A percentile compares a stretch with the other conserved stretches of the same genome.
Evolutionary conservation across 2,329 filamentous ascomycete genomes (phyloP).

Genomic region (Monilinia fructicola): DNA sequence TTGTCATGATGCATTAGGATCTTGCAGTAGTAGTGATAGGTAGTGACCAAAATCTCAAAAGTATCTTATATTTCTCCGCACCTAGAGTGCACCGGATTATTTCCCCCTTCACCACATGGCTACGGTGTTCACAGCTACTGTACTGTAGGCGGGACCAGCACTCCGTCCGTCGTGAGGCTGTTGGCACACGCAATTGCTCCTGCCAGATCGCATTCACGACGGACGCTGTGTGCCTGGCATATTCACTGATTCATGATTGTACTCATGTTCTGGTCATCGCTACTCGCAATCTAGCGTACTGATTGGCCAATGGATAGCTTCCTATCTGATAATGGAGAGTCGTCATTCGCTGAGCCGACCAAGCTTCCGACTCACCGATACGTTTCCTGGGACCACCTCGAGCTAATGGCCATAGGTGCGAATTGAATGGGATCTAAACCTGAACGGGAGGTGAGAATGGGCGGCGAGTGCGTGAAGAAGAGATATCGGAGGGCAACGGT

Average conservation of each 20-base stretch:
- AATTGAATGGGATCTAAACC: neutral
- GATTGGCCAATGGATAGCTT: conserved; percentile 21
- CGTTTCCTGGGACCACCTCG: neutral
- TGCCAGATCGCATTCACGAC: neutral
- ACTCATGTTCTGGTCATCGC: neutral
- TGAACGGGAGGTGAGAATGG: neutral
- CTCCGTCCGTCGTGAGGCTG: neutral
- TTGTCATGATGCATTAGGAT: conserved; percentile 9
- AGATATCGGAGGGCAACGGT: neutral
- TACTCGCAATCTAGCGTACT: neutral
- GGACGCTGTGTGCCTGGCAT: neutral
- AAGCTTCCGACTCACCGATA: conserved; percentile 19
- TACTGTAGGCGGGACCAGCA: too few relatives aligned
- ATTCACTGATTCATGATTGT: neutral
- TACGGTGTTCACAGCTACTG: neutral
- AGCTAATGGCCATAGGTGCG: neutral
- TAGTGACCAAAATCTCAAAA: neutral
- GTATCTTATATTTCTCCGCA: neutral
- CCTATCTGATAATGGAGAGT: conserved; percentile 17
- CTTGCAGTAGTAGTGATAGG: conserved; percentile 7
- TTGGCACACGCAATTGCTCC: neutral
- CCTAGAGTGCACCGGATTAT: neutral
- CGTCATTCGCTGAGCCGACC: conserved; percentile 21
- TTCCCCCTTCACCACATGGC: neutral
- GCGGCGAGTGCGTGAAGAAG: neutral